Evolutionary conservation across 352 stramenopile species (phyloP), one percentile per base, ranked within the genome.

Genomic region (Paralagenidium karlingii): DNA sequence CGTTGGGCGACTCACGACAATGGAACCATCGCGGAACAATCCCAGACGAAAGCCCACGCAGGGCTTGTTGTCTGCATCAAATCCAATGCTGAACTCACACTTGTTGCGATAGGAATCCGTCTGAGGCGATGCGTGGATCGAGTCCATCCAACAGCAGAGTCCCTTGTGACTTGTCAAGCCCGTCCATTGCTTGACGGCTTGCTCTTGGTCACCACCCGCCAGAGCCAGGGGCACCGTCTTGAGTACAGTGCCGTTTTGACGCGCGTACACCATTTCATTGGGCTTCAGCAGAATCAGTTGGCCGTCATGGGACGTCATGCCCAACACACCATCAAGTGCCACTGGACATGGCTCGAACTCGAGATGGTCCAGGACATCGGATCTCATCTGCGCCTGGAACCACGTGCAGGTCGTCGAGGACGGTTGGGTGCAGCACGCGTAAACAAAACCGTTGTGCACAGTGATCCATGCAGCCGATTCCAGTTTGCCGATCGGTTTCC

Each of bases 21-120:
- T 57, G 2, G 74, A 73, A 11, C 74, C 77, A 33, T 90, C 60
- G 45, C 71, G 70, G 55, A 90, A 94, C 10, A 86, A 47, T 19
- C 78, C 75, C 30, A 90, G 60, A 20, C 85, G 77, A 49, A 96
- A 96, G 12, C 85, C 85, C 3, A 95, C 60, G 31, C 76, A 87
- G 1, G 83, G 69, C 49, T 84, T 68, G 26, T 63, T 63, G 7
- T 85, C 56, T 0, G 43, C 62, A 45, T 94, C 76, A 20, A 81
- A 74, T 28, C 93, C 92, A 53, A 97, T 87, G 28, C 80, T 98
- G 58, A 98, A 98, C 52, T 98, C 93, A 54, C 84, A 97, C 66
- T 98, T 99, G 76, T 99, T 98, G 24, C 94, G 70, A 59, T 98
- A 97, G 19, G 84, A 82, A 53, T 88, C 67, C 1, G 74, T 74